phyloP scores from a whole-genome alignment of 2,329 filamentous ascomycete genomes.

The Phaeosphaeriaceae sp. region DNA sequence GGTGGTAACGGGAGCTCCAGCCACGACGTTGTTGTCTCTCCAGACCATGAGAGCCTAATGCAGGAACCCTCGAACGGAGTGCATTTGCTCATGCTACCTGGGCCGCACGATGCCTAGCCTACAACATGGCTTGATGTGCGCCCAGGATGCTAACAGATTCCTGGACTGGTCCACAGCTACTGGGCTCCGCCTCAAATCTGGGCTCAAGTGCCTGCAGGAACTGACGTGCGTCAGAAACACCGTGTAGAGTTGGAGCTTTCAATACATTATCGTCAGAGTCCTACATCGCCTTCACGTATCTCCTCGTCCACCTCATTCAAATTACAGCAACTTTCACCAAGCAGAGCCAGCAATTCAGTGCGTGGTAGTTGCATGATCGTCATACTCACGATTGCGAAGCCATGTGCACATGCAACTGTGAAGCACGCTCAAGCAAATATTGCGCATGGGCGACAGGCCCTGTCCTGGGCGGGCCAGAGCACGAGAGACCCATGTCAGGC shows the following conservation, averaged over 20 bases:
- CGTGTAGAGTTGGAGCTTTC: background rate
- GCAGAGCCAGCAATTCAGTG: background rate
- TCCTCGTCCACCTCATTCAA: background rate
- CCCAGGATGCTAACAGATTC: background rate
- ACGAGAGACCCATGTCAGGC: slow-evolving; percentile 10
- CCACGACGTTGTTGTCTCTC: background rate
- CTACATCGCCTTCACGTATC: background rate
- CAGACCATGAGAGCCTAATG: background rate
- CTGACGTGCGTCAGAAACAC: background rate
- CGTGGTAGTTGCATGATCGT: background rate
- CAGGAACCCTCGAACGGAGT: background rate
- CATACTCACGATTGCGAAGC: background rate
- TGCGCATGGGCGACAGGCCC: slow-evolving; percentile 10
- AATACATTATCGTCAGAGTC: background rate
- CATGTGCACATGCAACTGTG: slow-evolving; percentile 2
- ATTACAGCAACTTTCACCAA: background rate
- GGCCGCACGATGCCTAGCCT: background rate
- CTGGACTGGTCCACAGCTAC: background rate
- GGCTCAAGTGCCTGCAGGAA: background rate
- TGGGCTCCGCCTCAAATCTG: too few relatives aligned
- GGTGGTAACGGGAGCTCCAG: background rate
- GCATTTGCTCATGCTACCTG: background rate
- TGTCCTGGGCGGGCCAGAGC: slow-evolving; percentile 16
- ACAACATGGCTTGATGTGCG: background rate
- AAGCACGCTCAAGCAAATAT: slow-evolving; percentile 8